Percentiles rank a stretch among this genome's conserved stretches.
These are phyloP conservation scores for Stachybotrys chartarum DNA, from an alignment of 2,329 filamentous ascomycete species.

Conservation along the genomic window DNA sequence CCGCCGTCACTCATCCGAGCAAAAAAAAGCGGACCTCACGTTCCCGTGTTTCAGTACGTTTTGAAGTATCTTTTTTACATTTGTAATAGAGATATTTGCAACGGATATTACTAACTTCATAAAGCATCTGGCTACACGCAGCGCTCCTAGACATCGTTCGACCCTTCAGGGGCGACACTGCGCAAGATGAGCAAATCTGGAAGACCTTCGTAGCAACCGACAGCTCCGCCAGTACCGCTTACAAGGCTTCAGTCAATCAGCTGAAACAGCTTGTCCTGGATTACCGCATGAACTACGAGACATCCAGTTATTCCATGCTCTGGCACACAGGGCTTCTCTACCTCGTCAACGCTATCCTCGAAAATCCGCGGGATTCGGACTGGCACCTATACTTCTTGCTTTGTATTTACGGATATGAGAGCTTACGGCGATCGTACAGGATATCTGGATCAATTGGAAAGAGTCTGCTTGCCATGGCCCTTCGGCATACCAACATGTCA, in stretches of 20 bases:
- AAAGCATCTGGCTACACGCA: slow-evolving; percentile 31
- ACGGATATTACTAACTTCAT: no score
- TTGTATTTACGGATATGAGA: no score
- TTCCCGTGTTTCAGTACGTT: neutral
- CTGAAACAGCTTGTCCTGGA: slow-evolving; percentile 29
- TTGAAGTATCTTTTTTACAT: neutral
- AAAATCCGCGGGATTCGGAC: slow-evolving; percentile 13
- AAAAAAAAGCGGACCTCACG: slow-evolving; percentile 18
- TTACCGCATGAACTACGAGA: slow-evolving; percentile 23
- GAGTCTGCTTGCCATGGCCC: no score
- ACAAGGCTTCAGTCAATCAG: slow-evolving; percentile 25
- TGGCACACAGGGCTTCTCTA: slow-evolving; percentile 34
- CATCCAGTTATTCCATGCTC: slow-evolving; percentile 27
- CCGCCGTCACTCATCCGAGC: slow-evolving; percentile 15
- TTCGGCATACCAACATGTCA: no score
- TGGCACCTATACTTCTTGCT: no score
- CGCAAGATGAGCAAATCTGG: neutral
- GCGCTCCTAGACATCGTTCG: slow-evolving; percentile 29
- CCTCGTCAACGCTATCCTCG: slow-evolving; percentile 28
- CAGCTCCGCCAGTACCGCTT: slow-evolving; percentile 22
- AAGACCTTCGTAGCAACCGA: slow-evolving; percentile 21
- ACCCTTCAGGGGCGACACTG: slow-evolving; percentile 8
- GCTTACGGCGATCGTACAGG: no score
- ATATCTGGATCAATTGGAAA: no score
- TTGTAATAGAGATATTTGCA: neutral